phyloP scores from a whole-genome alignment of 2,329 filamentous ascomycete genomes.

The Pestalotiopsis sp. region DNA sequence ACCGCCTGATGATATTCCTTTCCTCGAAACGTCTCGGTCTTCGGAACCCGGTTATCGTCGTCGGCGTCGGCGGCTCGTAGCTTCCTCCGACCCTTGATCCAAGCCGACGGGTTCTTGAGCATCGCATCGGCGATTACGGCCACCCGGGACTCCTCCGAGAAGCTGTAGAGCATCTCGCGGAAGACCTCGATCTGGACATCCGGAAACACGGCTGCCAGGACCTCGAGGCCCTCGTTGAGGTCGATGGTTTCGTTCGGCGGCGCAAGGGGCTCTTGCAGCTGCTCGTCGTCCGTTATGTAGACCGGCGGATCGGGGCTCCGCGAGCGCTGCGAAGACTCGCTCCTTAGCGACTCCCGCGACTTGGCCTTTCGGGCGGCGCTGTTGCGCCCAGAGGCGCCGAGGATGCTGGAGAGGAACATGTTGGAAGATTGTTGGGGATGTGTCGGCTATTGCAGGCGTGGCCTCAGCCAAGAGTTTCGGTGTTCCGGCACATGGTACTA shows the following conservation, averaged over 20 bases:
- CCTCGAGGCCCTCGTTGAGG: constrained; percentile 71
- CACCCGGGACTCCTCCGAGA: constrained; percentile 76
- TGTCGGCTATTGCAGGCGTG: background rate
- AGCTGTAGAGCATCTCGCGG: constrained; percentile 75
- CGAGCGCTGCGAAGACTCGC: constrained; percentile 21
- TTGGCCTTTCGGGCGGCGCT: constrained; percentile 1
- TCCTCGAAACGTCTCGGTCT: constrained; percentile 69
- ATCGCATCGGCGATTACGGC: constrained; percentile 78
- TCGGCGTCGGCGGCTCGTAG: constrained; percentile 30
- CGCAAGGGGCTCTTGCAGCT: constrained; percentile 52
- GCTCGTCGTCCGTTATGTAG: constrained; percentile 59
- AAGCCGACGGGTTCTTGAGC: constrained; percentile 71
- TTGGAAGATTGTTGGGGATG: background rate
- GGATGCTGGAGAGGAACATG: constrained; percentile 10
- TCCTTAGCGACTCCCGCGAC: constrained; percentile 2
- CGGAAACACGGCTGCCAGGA: constrained; percentile 74
- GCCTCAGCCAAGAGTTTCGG: constrained; percentile 5
- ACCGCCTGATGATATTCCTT: constrained; percentile 70
- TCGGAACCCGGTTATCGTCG: constrained; percentile 46
- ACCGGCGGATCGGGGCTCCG: constrained; percentile 31
- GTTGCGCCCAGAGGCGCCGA: constrained; percentile 8
- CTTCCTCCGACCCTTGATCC: constrained; percentile 71
- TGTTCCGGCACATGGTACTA: background rate
- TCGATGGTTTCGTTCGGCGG: constrained; percentile 63
- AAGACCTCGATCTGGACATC: constrained; percentile 83